A percentile compares a stretch with the other conserved stretches of the same genome.
These are phyloP conservation scores for Hymenoscyphus fructigenus DNA, from an alignment of 2,329 filamentous ascomycete genomes.

Conservation along the genomic window DNA sequence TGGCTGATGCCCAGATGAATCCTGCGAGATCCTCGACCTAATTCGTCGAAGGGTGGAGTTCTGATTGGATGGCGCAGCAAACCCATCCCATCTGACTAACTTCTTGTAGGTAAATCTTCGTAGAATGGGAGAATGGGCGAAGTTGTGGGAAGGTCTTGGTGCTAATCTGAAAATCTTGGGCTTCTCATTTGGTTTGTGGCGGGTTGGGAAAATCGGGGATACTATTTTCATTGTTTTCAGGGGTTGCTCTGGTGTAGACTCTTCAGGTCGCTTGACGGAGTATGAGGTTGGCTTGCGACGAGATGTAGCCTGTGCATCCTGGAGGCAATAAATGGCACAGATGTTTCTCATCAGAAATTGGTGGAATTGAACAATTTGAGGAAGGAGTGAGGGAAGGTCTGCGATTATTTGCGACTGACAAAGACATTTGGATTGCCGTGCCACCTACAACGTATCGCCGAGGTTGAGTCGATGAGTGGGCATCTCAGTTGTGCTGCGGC, in stretches of 20 bases:
- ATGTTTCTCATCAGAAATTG: not conserved
- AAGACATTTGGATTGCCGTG: not conserved
- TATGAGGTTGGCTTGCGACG: too few species aligned
- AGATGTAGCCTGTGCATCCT: too few species aligned
- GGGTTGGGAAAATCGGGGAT: not conserved
- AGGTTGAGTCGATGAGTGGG: not conserved
- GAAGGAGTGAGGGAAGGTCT: not conserved
- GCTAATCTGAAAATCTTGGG: not conserved
- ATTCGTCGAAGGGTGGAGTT: not conserved
- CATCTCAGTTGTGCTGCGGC: not conserved
- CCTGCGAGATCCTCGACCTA: not conserved
- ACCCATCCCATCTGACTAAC: not conserved
- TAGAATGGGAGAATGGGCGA: not conserved
- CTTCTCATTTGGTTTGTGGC: not conserved
- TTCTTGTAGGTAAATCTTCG: not conserved
- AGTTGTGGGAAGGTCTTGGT: not conserved
- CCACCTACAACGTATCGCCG: not conserved
- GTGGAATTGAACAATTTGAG: not conserved
- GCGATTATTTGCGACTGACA: not conserved
- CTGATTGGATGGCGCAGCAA: not conserved
- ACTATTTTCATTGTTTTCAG: too few species aligned
- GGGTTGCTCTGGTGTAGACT: too few species aligned
- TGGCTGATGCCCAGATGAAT: not conserved
- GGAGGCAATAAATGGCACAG: not conserved
- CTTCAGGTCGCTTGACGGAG: too few species aligned